Percentiles rank a stretch among this genome's conserved stretches.
These are phyloP conservation scores for Cyclotella atomus DNA, from an alignment of 108 stramenopile species.

Conservation along the genomic window DNA sequence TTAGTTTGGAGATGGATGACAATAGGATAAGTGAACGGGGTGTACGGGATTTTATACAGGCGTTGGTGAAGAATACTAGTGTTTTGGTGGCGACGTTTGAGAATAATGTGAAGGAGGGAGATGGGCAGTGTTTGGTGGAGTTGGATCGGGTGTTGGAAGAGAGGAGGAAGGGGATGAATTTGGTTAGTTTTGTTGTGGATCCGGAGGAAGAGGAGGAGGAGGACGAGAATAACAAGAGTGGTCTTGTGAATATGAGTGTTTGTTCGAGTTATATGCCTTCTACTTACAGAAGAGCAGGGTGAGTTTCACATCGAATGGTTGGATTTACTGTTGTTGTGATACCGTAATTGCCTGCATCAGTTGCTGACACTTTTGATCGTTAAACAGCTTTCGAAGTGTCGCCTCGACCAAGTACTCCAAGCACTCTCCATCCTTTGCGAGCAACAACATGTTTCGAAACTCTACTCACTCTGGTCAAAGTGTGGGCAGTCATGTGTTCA, in stretches of 20 bases:
- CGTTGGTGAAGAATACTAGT: conserved; percentile 52
- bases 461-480: neutral
- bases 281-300: conserved; percentile 30
- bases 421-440: neutral
- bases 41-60: conserved; percentile 48
- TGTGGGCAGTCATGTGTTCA: conserved; percentile 9
- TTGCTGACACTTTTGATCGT: neutral
- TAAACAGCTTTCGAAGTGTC: conserved; percentile 10
- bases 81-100: conserved; percentile 48
- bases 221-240: neutral
- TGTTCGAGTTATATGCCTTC: conserved; percentile 50
- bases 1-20: conserved; percentile 43
- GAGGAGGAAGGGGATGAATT: conserved; percentile 28
- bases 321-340: no score
- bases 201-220: conserved; percentile 9
- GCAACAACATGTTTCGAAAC: conserved; percentile 1
- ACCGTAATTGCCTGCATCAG: no score
- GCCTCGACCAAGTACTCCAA: neutral
- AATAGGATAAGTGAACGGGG: conserved; percentile 49
- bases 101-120: conserved; percentile 25
- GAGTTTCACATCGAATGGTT: neutral
- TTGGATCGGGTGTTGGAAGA: conserved; percentile 23
- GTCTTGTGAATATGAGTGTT: conserved; percentile 36
- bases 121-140: conserved; percentile 6
- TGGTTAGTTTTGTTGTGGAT: conserved; percentile 46